Conservation (phyloP, 768 basidiomycete genomes). For the Pleurotus salmoneostramineus region DNA sequence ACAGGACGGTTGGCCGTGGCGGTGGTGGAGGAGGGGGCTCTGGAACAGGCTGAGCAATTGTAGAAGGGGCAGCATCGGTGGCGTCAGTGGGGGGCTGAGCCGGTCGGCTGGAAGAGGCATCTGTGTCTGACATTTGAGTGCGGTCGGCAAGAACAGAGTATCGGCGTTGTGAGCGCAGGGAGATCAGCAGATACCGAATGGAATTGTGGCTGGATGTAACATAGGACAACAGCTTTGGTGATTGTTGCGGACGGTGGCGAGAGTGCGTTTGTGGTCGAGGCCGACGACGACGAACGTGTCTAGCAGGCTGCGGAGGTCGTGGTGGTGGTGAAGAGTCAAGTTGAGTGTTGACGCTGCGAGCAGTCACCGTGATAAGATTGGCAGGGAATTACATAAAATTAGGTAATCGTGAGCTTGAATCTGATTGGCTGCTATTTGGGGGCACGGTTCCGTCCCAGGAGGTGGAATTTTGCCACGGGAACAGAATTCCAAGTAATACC, state of each 20-base stretch:
- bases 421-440: slow-evolving; percentile 32
- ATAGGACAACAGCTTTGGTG: not conserved
- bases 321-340: not conserved
- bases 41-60: too few species aligned
- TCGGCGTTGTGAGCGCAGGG: not conserved
- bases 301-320: not conserved
- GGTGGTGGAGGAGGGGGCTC: not conserved
- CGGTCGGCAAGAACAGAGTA: not conserved
- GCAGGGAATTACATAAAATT: too few species aligned
- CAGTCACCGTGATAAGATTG: not conserved
- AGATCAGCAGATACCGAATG: not conserved
- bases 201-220: not conserved
- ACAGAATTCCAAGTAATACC: slow-evolving; percentile 5
- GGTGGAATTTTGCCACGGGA: slow-evolving; percentile 5
- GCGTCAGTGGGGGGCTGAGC: not conserved
- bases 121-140: not conserved
- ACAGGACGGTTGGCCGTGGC: slow-evolving; percentile 23
- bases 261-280: not conserved
- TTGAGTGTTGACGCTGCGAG: not conserved
- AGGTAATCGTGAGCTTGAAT: not conserved
- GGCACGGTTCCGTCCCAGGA: slow-evolving; percentile 15
- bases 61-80: not conserved
- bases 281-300: not conserved
- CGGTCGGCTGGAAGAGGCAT: not conserved
- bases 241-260: not conserved